Percentiles rank a stretch among this genome's conserved stretches.
phyloP scores from a whole-genome alignment of 2,329 filamentous ascomycete species.

The Diaporthe batatas region DNA sequence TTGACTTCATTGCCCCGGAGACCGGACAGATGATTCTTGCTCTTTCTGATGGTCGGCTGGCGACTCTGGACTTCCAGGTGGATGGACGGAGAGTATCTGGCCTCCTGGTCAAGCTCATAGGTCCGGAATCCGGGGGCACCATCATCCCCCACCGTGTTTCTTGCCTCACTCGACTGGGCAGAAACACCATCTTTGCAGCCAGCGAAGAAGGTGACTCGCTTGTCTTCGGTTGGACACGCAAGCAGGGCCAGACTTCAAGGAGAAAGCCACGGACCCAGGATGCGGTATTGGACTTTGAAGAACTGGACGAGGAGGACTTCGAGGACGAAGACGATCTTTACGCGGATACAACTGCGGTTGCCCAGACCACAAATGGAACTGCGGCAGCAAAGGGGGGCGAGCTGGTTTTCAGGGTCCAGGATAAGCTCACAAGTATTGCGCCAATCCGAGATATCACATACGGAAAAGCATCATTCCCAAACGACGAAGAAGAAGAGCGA shows the following conservation, averaged over 20 bases:
- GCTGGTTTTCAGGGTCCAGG: conserved; percentile 81
- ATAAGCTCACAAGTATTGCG: conserved; percentile 81
- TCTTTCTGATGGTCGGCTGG: conserved; percentile 79
- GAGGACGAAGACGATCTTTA: conserved; percentile 77
- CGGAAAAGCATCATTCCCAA: conserved; percentile 66
- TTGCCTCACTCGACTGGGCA: conserved; percentile 77
- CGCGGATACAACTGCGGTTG: conserved; percentile 64
- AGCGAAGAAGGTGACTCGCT: conserved; percentile 87
- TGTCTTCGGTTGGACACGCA: conserved; percentile 83
- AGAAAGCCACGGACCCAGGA: conserved; percentile 73
- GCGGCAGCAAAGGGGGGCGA: conserved; percentile 68
- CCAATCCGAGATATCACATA: conserved; percentile 83
- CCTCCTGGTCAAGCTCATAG: conserved; percentile 77
- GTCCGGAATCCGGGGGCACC: conserved; percentile 72
- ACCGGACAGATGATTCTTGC: conserved; percentile 88
- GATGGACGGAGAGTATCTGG: conserved; percentile 94
- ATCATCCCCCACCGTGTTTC: conserved; percentile 74
- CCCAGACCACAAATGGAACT: conserved; percentile 51
- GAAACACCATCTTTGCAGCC: conserved; percentile 83
- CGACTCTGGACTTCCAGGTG: conserved; percentile 83
- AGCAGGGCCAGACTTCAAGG: conserved; percentile 71
- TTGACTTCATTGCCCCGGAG: conserved; percentile 82
- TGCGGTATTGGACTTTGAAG: conserved; percentile 62
- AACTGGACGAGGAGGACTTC: conserved; percentile 62
- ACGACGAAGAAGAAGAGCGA: conserved; percentile 60